Evolutionary conservation across 495 filamentous ascomycete species (phyloP).

Genomic region (Corynascus novoguineensis): DNA sequence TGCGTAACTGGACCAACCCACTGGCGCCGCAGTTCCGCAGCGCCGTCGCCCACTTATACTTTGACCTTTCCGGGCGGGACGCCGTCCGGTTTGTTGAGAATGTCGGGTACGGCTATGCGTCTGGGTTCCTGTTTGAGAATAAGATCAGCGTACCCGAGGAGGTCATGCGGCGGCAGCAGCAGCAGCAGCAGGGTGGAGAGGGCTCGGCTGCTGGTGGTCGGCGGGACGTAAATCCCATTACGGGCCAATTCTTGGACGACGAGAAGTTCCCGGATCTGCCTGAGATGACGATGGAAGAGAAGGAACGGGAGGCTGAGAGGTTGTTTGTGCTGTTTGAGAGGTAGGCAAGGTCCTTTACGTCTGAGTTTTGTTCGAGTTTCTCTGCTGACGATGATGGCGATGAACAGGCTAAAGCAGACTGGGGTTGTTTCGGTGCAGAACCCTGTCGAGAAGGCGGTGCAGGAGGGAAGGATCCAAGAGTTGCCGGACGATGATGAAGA

Average conservation of each 20-base stretch:
- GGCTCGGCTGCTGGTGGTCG: not conserved
- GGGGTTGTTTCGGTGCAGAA: constrained; percentile 82
- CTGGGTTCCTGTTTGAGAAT: constrained; percentile 79
- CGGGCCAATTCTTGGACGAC: constrained; percentile 72
- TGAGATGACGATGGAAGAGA: constrained; percentile 87
- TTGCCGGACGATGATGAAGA: constrained; percentile 39
- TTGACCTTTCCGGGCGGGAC: constrained; percentile 76
- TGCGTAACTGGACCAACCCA: constrained; percentile 73
- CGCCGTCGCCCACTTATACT: constrained; percentile 73
- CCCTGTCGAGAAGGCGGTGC: constrained; percentile 69
- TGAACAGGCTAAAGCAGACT: constrained; percentile 64
- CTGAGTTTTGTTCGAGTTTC: not conserved
- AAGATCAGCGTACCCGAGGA: constrained; percentile 69
- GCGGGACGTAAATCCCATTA: constrained; percentile 71
- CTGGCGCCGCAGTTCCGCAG: constrained; percentile 63
- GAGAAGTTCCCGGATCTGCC: constrained; percentile 54
- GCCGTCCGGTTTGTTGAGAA: constrained; percentile 67
- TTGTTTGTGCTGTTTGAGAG: constrained; percentile 94
- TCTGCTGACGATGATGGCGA: constrained; percentile 3
- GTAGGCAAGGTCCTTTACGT: constrained; percentile 40
- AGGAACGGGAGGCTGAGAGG: constrained; percentile 85
- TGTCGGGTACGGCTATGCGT: constrained; percentile 88
- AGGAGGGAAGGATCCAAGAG: constrained; percentile 77
- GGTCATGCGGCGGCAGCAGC: constrained; percentile 51
- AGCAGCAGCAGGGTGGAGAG: constrained; percentile 22